Percentiles rank a stretch among this genome's conserved stretches.
Evolutionary conservation across 2,329 filamentous ascomycete genomes (phyloP).

Genomic region (Sporothrix variecibatus): DNA sequence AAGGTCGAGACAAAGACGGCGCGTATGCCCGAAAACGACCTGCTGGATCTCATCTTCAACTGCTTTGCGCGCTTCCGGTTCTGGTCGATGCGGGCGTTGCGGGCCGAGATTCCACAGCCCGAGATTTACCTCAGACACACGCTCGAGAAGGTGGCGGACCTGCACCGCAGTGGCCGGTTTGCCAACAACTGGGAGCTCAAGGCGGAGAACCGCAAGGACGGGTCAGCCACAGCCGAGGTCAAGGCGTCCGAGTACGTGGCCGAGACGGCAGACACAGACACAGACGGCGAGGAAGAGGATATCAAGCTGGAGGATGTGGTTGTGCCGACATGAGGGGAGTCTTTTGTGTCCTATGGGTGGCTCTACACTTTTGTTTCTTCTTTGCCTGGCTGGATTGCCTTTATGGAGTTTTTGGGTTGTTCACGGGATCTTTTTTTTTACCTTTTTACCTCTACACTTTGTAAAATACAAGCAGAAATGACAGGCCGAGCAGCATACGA

Average conservation of each 20-base stretch:
- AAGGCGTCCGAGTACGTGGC: conserved; percentile 47
- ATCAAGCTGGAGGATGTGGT: conserved; percentile 81
- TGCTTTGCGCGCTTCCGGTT: conserved; percentile 86
- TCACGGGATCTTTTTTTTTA: neutral
- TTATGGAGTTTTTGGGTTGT: neutral
- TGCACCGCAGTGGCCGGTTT: conserved; percentile 82
- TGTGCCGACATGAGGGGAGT: conserved; percentile 22
- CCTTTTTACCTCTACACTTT: neutral
- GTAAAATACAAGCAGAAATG: conserved; percentile 9
- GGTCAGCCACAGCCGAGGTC: conserved; percentile 55
- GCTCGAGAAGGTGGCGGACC: conserved; percentile 76
- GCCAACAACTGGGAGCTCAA: conserved; percentile 84
- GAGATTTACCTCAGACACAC: conserved; percentile 90
- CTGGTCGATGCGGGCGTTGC: conserved; percentile 90
- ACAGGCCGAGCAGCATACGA: neutral
- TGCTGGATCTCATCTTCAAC: conserved; percentile 80
- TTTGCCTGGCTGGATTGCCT: neutral
- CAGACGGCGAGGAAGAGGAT: conserved; percentile 64
- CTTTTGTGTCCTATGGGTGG: neutral
- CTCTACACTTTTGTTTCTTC: neutral
- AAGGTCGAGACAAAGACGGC: conserved; percentile 80
- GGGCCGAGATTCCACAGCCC: conserved; percentile 76
- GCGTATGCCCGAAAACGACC: conserved; percentile 84
- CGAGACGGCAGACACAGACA: conserved; percentile 51
- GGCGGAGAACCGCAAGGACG: conserved; percentile 61